Evolutionary conservation across 768 basidiomycete genomes (phyloP).

Genomic region (Pholiota conissans): DNA sequence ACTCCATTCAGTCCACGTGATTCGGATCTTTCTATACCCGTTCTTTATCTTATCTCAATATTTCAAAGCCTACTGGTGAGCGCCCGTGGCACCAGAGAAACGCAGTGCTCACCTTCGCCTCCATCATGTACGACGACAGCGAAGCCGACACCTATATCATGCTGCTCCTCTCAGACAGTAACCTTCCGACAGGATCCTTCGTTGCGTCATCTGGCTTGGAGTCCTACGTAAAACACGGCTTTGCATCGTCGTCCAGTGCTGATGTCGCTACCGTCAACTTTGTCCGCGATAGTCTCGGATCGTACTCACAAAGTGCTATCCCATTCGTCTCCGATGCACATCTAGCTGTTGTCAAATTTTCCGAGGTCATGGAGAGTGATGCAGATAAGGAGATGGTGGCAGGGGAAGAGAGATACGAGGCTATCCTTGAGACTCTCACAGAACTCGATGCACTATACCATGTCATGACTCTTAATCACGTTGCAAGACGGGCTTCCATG

Average conservation of each 20-base stretch:
- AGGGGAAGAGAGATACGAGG: slow-evolving; percentile 16
- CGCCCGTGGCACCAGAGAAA: neutral
- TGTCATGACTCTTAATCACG: slow-evolving; percentile 85
- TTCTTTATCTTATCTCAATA: slow-evolving; percentile 16
- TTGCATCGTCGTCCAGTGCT: slow-evolving; percentile 46
- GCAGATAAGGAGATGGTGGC: slow-evolving; percentile 4
- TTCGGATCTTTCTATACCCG: neutral
- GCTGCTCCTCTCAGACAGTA: slow-evolving; percentile 84
- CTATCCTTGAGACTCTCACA: slow-evolving; percentile 42
- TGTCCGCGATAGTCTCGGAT: slow-evolving; percentile 67
- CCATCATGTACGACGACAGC: slow-evolving; percentile 15
- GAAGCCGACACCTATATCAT: slow-evolving; percentile 51
- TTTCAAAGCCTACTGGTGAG: neutral
- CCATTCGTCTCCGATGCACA: slow-evolving; percentile 82
- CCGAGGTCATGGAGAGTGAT: neutral
- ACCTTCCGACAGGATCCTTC: slow-evolving; percentile 96
- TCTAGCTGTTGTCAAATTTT: slow-evolving; percentile 32
- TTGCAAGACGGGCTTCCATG: slow-evolving; percentile 82
- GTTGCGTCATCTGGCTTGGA: slow-evolving; percentile 94
- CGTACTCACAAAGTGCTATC: slow-evolving; percentile 76
- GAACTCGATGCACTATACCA: slow-evolving; percentile 80
- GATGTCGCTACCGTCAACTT: slow-evolving; percentile 52
- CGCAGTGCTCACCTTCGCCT: neutral
- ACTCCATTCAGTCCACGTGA: slow-evolving; percentile 7
- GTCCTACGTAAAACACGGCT: slow-evolving; percentile 86